phyloP scores from a whole-genome alignment of 371 early-diverging fungal genomes.

The Mortierella sp. region DNA sequence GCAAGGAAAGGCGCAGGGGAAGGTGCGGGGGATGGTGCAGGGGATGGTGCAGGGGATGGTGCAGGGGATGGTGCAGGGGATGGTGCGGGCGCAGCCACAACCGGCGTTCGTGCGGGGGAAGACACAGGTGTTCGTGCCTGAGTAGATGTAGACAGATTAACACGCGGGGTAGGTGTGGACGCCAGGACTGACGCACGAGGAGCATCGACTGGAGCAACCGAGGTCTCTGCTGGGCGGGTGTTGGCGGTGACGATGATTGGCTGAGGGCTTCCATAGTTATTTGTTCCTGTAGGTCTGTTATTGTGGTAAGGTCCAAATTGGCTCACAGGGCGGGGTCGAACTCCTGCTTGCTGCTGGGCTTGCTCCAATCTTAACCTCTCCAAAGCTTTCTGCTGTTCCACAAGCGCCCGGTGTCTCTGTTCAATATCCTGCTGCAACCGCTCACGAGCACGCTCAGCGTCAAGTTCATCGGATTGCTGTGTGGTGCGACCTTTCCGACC shows the following conservation, averaged over 20 bases:
- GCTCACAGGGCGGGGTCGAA: slow-evolving; percentile 13
- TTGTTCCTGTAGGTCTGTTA: slow-evolving; percentile 8
- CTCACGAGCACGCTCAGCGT: neutral
- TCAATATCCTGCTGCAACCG: neutral
- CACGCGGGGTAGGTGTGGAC: too few relatives aligned
- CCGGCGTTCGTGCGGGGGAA: too few relatives aligned
- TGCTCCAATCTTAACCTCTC: slow-evolving; percentile 2
- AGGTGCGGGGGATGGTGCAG: too few relatives aligned
- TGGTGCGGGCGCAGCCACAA: too few relatives aligned
- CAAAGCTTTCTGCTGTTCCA: slow-evolving; percentile 12
- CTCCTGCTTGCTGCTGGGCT: slow-evolving; percentile 14
- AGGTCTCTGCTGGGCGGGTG: slow-evolving; percentile 9
- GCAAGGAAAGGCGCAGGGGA: too few relatives aligned
- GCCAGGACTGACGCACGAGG: slow-evolving; percentile 14
- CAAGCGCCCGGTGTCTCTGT: neutral
- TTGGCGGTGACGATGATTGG: neutral
- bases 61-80: too few relatives aligned
- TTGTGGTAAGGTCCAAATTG: slow-evolving; percentile 1
- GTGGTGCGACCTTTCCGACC: neutral
- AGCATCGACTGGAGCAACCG: slow-evolving; percentile 31
- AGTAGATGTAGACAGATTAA: too few relatives aligned
- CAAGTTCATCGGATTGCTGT: neutral
- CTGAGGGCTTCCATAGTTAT: slow-evolving; percentile 16
- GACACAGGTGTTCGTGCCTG: too few relatives aligned
- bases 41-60: too few relatives aligned